phyloP scores from a whole-genome alignment of 805 yeast species.

The Wickerhamiella sorbophila region DNA sequence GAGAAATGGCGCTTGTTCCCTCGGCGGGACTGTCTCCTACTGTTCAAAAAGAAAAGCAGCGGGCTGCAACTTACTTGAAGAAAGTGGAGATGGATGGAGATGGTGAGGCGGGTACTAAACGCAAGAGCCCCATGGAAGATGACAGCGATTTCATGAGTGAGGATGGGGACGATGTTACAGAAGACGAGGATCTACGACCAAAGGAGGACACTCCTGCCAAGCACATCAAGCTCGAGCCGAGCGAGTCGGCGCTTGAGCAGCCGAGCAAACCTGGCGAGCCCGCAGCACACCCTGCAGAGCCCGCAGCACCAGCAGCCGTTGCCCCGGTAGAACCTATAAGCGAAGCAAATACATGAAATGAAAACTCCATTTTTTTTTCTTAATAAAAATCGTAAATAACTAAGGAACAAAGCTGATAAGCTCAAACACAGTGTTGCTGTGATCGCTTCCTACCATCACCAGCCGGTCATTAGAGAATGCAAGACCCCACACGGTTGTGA shows the following conservation, averaged over 20 bases:
- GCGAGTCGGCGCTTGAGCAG: too few relatives aligned
- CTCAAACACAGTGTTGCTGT: constrained; percentile 21
- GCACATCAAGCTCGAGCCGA: too few relatives aligned
- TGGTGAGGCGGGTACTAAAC: background rate
- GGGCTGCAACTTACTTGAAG: constrained; percentile 16
- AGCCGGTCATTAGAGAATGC: constrained; percentile 29
- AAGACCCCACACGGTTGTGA: constrained; percentile 30
- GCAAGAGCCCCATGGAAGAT: background rate
- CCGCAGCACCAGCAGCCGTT: background rate
- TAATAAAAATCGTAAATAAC: background rate
- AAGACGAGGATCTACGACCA: background rate
- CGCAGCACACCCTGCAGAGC: too few relatives aligned
- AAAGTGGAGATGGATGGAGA: constrained; percentile 11
- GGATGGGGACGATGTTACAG: background rate
- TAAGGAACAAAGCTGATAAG: constrained; percentile 23
- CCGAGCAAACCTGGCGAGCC: too few relatives aligned
- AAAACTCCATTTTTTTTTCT: too few relatives aligned
- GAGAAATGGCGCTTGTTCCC: constrained; percentile 49
- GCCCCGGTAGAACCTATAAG: background rate
- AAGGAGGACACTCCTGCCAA: background rate
- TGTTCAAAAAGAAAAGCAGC: constrained; percentile 16
- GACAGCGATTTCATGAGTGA: background rate
- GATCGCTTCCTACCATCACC: constrained; percentile 23
- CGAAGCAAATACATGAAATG: too few relatives aligned
- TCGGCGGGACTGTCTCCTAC: constrained; percentile 19